Evolutionary conservation across 179 eudicot genomes (phyloP).

Genomic region (Drosera spatulata): DNA sequence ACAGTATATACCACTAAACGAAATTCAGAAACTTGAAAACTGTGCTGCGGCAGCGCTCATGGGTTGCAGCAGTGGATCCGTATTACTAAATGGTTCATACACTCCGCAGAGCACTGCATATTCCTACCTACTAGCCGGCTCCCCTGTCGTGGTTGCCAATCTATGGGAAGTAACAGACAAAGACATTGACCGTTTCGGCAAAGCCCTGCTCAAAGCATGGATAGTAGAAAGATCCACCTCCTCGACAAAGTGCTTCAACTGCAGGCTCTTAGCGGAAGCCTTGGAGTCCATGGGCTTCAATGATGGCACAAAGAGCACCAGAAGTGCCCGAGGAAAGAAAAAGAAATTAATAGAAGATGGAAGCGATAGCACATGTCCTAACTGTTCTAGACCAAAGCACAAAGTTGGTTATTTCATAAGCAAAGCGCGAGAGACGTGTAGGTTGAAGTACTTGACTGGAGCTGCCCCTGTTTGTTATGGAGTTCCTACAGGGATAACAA

Average conservation of each 20-base stretch:
- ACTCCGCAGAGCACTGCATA: conserved; percentile 73
- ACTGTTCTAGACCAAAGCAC: conserved; percentile 48
- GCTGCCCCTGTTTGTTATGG: conserved; percentile 98
- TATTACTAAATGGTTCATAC: conserved; percentile 46
- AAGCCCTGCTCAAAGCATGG: conserved; percentile 68
- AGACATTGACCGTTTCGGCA: conserved; percentile 91
- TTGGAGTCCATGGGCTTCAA: conserved; percentile 33
- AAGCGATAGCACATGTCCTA: conserved; percentile 8
- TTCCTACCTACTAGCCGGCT: conserved; percentile 70
- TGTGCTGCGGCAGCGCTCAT: conserved; percentile 85
- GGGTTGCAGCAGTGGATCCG: conserved; percentile 91
- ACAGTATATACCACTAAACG: conserved; percentile 65
- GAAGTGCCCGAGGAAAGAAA: conserved; percentile 33
- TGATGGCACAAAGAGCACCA: conserved; percentile 26
- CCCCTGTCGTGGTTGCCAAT: conserved; percentile 85
- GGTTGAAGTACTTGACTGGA: conserved; percentile 63
- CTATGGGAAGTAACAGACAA: conserved; percentile 94
- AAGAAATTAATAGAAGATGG: conserved; percentile 7
- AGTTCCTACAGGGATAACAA: conserved; percentile 74
- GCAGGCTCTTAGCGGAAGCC: conserved; percentile 44
- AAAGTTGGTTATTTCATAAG: conserved; percentile 73
- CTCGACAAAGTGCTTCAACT: conserved; percentile 40
- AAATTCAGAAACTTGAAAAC: conserved; percentile 55
- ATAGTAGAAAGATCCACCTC: conserved; percentile 58
- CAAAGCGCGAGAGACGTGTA: conserved; percentile 72